Evolutionary conservation across 2,329 filamentous ascomycete genomes (phyloP), one percentile per base, ranked within the genome.

Genomic region (Colletotrichum nymphaeae): DNA sequence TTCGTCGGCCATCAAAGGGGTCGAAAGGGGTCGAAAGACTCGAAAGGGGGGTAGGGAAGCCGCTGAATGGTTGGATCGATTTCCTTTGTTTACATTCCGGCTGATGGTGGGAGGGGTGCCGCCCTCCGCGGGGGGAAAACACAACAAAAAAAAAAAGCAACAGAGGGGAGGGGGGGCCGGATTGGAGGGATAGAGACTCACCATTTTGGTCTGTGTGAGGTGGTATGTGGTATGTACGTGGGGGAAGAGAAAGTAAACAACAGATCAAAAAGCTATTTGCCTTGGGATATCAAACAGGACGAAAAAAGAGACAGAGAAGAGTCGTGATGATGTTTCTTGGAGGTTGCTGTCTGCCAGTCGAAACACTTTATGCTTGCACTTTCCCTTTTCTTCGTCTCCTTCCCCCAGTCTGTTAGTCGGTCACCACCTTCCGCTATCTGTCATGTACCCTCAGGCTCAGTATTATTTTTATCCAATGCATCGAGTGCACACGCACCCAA

Each of bases 201-300:
- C 81, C 81, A 83, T 83, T 80, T 77, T 81, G 74, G 66, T 65
- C 67, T 67, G 75, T 71, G 69, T 64, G 66, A 69, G 72, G 63
- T 22, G 32, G 37, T 42, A 42, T 26, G 46, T 62, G 49, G 32
- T 49, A 46, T 32, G 56, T 37, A 32, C 46, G 64, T n/a, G 42
- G 16, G 52, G 19, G 63, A 14, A 14, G 14, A n/a, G 28, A 19
- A 37, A n/a, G n/a, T 28, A 52, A 62, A 67, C 52, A 66, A 66
- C 24, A 62, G 37, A 30, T 12, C 9, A 56, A 12, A 19, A 24
- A 30, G 22, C 22, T 37, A 26, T 26, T 28, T 59, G 46, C 53
- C 37, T 4, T 37, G 6, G 56, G 11, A 30, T 19, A 58, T 49
- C 42, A 28, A 35, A 56, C 2, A 22, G 7, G 19, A 42, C 35